Evolutionary conservation across 805 yeast genomes (phyloP), one percentile per base, ranked within the genome.

Genomic region (Hanseniaspora thailandica): DNA sequence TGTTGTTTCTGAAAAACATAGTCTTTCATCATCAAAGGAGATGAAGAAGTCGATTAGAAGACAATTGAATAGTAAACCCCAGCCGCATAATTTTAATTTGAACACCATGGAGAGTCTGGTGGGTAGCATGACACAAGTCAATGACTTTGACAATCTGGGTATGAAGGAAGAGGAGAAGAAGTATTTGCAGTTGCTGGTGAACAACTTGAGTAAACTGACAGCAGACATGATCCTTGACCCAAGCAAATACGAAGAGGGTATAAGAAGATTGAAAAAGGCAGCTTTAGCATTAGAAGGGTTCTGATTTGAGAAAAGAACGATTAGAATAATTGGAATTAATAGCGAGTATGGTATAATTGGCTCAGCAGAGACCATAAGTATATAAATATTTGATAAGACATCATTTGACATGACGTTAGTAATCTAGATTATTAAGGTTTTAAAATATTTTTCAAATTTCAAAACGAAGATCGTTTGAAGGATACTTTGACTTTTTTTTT

Each of bases 171-270:
- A 82, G 55, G 96, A 88, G 62, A 83, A 84, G 59, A 82, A 78
- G 60, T 72, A 89, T 39, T 71, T 90, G 41, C 97, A 90, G 62
- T 81, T 86, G 66, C 79, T 90, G 47, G 84, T 90, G 3, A 95
- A 88, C 61, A 81, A 94, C 1, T 71, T 90, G 45, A 82, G 93
- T 38, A 75, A 93, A 60, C 74, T 93, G 55, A 87, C 95, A 2
- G 86, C 89, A 51, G 96, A 88, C 62, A 87, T 93, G 86, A 84
- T 88, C 52, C 64, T 86, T 54, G 96, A 90, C 65, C 86, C 86
- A 28, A 78, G 77, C 28, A 78, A 93, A 61, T 82, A 84, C 55
- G 81, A 80, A 15, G 87, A 86, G 56, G 95, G 97, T 12, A 75
- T 86, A 43, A 74, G 77, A 57, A 72, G 97, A 58, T 70, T 90